These are phyloP conservation scores for Solanum pinnatisectum DNA, from an alignment of 257 asterid species.

Conservation along the genomic window DNA sequence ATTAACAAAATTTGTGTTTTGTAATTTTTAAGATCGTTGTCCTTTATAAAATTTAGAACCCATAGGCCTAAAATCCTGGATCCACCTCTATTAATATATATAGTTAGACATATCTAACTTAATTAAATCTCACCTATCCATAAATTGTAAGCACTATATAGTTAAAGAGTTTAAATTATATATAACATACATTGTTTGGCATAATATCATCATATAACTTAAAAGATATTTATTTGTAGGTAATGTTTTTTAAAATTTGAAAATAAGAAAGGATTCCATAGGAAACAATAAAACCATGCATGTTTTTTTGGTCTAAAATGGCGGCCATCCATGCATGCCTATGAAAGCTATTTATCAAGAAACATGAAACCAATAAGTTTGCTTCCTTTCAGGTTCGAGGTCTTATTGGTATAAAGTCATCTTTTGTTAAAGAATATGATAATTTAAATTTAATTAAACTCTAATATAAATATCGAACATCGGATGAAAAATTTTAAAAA, in stretches of 20 bases:
- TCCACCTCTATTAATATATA: neutral
- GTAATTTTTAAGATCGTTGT: too few relatives aligned
- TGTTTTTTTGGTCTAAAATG: constrained; percentile 14
- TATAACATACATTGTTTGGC: too few relatives aligned
- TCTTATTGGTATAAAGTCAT: fast-evolving
- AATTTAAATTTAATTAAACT: too few relatives aligned
- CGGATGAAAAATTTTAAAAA: too few relatives aligned
- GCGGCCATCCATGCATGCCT: constrained; percentile 44
- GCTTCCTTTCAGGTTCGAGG: neutral
- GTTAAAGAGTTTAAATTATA: neutral
- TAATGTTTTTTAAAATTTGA: too few relatives aligned
- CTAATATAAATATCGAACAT: too few relatives aligned
- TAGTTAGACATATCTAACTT: neutral
- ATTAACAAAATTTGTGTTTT: too few relatives aligned
- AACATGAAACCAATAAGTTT: neutral
- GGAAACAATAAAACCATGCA: neutral
- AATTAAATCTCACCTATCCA: neutral
- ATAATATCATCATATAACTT: too few relatives aligned
- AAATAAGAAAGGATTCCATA: neutral
- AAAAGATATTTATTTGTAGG: too few relatives aligned
- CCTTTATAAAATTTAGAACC: too few relatives aligned
- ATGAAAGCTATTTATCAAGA: neutral
- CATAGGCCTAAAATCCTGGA: too few relatives aligned
- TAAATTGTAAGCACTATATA: neutral
- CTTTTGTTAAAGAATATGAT: too few relatives aligned